Base-by-base conservation (phyloP, 139 green algal genomes). In the Axilococcus clingmanii region DNA sequence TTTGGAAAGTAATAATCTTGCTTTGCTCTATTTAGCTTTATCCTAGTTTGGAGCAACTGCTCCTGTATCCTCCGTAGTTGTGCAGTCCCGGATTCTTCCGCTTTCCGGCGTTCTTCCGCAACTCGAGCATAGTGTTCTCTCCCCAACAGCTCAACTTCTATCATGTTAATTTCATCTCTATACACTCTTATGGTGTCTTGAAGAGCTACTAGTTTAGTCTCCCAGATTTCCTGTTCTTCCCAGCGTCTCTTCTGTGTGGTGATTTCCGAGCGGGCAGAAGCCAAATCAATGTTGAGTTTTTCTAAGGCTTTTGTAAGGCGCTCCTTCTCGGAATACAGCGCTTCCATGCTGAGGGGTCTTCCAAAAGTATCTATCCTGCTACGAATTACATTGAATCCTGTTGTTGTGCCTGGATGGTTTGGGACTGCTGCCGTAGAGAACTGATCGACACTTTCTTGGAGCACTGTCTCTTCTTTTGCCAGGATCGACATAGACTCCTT, bases 1-100 rank as follows among this genome's bases (percentile, higher is more conserved):
- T 45, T 44, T 12, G 81, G 81, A 40, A 87, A 85, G 54, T 86
- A 82, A 6, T 78, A 61, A 23, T 66, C 61, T 51, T 55, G 50
- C 48, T 89, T 89, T 17, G 71, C 61, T 0, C 61, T 48, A 52
- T 87, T 78, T n/a, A 79, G 56, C 7, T 68, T 60, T 3, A 59
- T 40, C 20, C 74, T 52, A 25, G 55, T 68, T 12, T 52, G 52
- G 9, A 66, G 40, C 33, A 82, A 33, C 51, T 75, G 49, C 25
- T 84, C 74, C 55, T 71, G 57, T 38, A 84, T 55, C 11, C 59
- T 51, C 17, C 45, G 46, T 42, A 75, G 50, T 48, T 57, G 34
- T 19, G 41, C 54, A 24, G 24, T 32, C 9, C 33, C 72, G 5
- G 35, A 60, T 5, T 59, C 59, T 61, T 80, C 63, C 6, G 72